These are phyloP conservation scores for Pseudophaeomoniella oleicola DNA, from an alignment of 2,329 filamentous ascomycete genomes.

Conservation along the genomic window DNA sequence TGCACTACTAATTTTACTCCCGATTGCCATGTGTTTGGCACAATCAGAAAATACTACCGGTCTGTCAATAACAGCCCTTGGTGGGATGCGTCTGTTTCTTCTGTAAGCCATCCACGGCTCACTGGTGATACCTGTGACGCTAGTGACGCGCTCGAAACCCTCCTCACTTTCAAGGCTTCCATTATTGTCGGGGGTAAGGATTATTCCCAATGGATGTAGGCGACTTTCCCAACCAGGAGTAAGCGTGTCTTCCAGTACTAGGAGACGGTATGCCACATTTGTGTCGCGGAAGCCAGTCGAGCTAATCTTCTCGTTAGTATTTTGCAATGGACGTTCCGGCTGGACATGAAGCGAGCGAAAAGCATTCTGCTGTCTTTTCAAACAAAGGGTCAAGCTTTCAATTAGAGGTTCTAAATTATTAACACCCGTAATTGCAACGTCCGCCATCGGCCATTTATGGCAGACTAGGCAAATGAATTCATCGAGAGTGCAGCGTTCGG, in stretches of 20 bases:
- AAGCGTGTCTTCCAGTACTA: too few species aligned
- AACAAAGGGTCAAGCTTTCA: too few species aligned
- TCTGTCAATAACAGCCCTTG: neutral
- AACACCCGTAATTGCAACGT: conserved; percentile 6
- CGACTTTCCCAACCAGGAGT: too few species aligned
- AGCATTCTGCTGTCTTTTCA: conserved; percentile 1
- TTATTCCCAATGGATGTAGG: neutral
- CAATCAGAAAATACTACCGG: neutral
- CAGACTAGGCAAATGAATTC: conserved; percentile 10
- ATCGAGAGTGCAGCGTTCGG: too few species aligned
- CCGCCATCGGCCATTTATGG: conserved; percentile 14
- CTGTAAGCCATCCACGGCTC: neutral
- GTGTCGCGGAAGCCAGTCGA: too few species aligned
- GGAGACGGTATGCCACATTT: neutral
- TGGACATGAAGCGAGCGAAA: conserved; percentile 3
- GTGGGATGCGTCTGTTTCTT: too few species aligned
- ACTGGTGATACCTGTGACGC: neutral
- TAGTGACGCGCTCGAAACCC: neutral
- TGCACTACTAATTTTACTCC: too few species aligned
- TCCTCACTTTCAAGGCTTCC: too few species aligned
- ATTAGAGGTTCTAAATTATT: conserved; percentile 1
- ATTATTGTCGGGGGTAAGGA: too few species aligned
- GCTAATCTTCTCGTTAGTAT: too few species aligned
- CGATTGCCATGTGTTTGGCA: neutral
- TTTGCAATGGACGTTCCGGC: neutral